A percentile compares a stretch with the other conserved stretches of the same genome.
Evolutionary conservation across 441 rosid genomes (phyloP).

Genomic region (Gossypium trilobum): DNA sequence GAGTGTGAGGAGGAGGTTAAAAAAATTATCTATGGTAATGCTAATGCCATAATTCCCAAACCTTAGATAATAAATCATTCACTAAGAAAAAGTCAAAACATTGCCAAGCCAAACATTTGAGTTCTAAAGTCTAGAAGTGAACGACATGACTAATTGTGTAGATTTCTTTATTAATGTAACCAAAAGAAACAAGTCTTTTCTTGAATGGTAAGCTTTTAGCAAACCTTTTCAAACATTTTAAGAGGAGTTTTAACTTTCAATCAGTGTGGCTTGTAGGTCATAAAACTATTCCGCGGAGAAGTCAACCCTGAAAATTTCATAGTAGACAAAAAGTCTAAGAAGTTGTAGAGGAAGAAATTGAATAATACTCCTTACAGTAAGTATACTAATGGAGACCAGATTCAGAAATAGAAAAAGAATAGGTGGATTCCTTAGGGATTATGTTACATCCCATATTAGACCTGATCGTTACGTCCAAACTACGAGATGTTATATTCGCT

Average conservation of each 20-base stretch:
- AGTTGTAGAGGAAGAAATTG: slow-evolving; percentile 14
- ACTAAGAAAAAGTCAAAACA: not conserved
- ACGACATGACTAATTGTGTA: not conserved
- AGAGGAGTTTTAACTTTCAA: slow-evolving; percentile 12
- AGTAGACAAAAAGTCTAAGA: slow-evolving; percentile 23
- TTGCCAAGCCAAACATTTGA: not conserved
- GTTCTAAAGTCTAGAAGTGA: not conserved
- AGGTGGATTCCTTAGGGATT: too few species aligned
- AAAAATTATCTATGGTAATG: not conserved
- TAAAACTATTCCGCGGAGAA: slow-evolving; percentile 54
- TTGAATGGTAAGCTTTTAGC: too few species aligned
- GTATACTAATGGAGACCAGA: too few species aligned
- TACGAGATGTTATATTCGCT: too few species aligned
- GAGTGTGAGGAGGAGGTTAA: too few species aligned
- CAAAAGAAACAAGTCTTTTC: too few species aligned
- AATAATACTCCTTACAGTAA: slow-evolving; percentile 1
- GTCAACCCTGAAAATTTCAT: slow-evolving; percentile 56
- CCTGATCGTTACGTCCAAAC: too few species aligned
- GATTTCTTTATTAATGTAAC: too few species aligned
- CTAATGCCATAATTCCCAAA: not conserved
- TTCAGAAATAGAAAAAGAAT: too few species aligned
- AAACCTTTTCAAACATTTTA: too few species aligned
- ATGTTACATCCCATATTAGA: too few species aligned
- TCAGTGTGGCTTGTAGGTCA: slow-evolving; percentile 36
- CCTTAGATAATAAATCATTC: not conserved